Conservation (phyloP, 805 yeast genomes). For the Nematodospora valgi region DNA sequence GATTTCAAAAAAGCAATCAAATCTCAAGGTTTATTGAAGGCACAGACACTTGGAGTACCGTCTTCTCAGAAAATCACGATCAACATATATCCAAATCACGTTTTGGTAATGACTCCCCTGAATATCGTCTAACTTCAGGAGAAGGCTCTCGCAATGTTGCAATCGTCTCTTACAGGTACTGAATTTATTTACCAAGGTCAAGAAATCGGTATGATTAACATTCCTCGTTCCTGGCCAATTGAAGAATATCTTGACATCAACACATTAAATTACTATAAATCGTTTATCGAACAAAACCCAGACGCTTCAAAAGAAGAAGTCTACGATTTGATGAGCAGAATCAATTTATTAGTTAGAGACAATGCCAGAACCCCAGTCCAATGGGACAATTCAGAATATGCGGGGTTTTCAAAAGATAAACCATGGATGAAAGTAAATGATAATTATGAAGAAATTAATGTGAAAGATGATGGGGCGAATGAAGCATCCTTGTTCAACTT, state of each 20-base stretch:
- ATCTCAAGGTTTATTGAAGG: conserved; percentile 37
- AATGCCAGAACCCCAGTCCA: conserved; percentile 57
- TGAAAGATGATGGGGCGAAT: conserved; percentile 42
- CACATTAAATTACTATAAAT: conserved; percentile 39
- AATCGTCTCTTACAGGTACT: conserved; percentile 50
- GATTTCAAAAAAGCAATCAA: conserved; percentile 42
- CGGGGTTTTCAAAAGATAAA: conserved; percentile 45
- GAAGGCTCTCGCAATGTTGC: conserved; percentile 46
- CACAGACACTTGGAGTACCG: conserved; percentile 57
- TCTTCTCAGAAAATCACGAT: conserved; percentile 57
- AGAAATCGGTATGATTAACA: conserved; percentile 54
- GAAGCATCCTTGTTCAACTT: conserved; percentile 44
- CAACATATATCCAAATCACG: conserved; percentile 53
- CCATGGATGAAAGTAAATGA: conserved; percentile 57
- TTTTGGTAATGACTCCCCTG: conserved; percentile 44
- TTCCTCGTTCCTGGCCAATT: conserved; percentile 44
- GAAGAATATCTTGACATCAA: conserved; percentile 51
- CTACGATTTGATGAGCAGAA: conserved; percentile 27
- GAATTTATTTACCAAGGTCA: conserved; percentile 59
- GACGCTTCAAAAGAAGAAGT: conserved; percentile 22
- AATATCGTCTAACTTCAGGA: too few relatives aligned
- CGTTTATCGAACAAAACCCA: conserved; percentile 23
- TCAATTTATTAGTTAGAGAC: conserved; percentile 46
- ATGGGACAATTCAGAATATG: conserved; percentile 44
- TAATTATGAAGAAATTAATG: conserved; percentile 48